Base-by-base conservation (phyloP, 2,329 filamentous ascomycete species). In the Colletotrichum lentis region DNA sequence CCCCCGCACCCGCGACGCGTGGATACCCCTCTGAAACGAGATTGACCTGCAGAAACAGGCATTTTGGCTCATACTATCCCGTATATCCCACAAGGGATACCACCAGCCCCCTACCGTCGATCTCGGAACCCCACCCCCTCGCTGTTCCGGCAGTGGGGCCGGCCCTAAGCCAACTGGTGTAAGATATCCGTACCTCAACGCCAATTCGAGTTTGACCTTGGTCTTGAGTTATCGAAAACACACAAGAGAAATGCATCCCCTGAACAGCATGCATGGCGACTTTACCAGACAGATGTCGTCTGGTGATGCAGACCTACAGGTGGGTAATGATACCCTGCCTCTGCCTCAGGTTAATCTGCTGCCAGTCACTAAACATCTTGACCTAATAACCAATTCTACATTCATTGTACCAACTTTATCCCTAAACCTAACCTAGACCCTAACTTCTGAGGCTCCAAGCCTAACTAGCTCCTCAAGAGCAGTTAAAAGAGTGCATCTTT, bases 41-140 rank as follows among this genome's bases (percentile, higher is more conserved):
- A 2, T 8, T n/a, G 49, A 47, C 41, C 12, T 43, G 31, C 20
- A 43, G 27, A 8, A 20, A 10, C 3, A 27, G 8, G 11, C 8
- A 10, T 41, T 11, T 0, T 27, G 5, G 39, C 3, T 50, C n/a
- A 5, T 35, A 55, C n/a, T 5, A n/a, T n/a, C n/a, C n/a, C n/a
- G n/a, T n/a, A 16, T 5, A n/a, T 7, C 16, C n/a, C 18, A 18
- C 18, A 7, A 11, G 37, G 37, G 22, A 37, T 43, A 14, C 31
- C 14, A 43, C 52, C 14, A 43, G 12, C 31, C 12, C 39, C 10
- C 16, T 27, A 11, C 12, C 18, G 55, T 49, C 20, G 37, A 46
- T 69, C 20, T 61, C 62, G 66, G 62, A 39, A 60, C 66, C 46
- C 62, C 66, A 69, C 55, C 49, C 46, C 0, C 8, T 47, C 1